phyloP scores from a whole-genome alignment of 352 stramenopile genomes.

The Blastocystis sp. region DNA sequence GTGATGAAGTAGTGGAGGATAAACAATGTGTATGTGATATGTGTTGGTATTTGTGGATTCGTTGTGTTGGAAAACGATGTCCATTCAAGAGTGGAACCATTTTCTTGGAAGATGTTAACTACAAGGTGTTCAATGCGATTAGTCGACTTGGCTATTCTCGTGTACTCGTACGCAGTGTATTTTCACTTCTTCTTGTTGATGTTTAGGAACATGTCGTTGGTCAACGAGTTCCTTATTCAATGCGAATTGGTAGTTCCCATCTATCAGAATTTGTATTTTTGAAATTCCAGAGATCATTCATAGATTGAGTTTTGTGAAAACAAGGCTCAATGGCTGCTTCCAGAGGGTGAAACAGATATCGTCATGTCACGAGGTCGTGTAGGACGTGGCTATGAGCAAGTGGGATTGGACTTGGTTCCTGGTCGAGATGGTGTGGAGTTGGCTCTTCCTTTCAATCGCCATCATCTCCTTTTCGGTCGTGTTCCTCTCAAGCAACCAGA shows the following conservation, averaged over 20 bases:
- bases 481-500: constrained; percentile 47
- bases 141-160: constrained; percentile 48
- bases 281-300: background rate
- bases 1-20: background rate
- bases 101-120: constrained; percentile 30
- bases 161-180: constrained; percentile 25
- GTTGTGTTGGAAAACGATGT: constrained; percentile 20
- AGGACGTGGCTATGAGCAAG: constrained; percentile 47
- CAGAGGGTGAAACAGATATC: constrained; percentile 52
- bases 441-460: constrained; percentile 28
- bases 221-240: constrained; percentile 36
- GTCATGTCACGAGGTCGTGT: constrained; percentile 35
- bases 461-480: constrained; percentile 35
- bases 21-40: constrained; percentile 52
- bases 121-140: constrained; percentile 21
- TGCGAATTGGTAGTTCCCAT: constrained; percentile 54
- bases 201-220: constrained; percentile 25
- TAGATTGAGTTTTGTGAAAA: constrained; percentile 58
- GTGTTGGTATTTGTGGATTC: constrained; percentile 47
- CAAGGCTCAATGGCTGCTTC: constrained; percentile 57
- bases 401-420: constrained; percentile 15
- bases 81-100: constrained; percentile 55
- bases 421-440: background rate
- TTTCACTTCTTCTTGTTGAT: background rate
- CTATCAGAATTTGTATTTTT: constrained; percentile 6